Evolutionary conservation across 495 filamentous ascomycete species (phyloP).

Genomic region (Aspergillus kassunensis): DNA sequence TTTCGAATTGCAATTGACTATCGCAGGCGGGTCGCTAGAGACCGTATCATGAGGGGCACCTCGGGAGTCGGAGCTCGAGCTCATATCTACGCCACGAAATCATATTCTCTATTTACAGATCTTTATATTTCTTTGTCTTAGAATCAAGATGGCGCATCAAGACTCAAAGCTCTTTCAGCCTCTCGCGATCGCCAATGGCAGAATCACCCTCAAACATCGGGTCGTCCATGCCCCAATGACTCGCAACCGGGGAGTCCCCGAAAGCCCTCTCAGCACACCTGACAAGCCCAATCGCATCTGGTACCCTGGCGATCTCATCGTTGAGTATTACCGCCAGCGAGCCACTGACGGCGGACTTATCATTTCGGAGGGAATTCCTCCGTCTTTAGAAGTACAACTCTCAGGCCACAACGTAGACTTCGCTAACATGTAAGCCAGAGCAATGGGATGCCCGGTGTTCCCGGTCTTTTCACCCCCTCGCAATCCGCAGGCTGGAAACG

Average conservation of each 20-base stretch:
- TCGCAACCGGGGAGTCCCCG: conserved; percentile 44
- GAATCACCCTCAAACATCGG: conserved; percentile 49
- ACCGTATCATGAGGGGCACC: too few species aligned
- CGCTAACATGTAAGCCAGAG: background rate
- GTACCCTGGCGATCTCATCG: conserved; percentile 43
- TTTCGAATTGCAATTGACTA: too few species aligned
- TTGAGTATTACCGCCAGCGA: conserved; percentile 54
- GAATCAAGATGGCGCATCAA: conserved; percentile 16
- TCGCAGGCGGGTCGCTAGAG: too few species aligned
- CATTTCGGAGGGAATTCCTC: conserved; percentile 52
- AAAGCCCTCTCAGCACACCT: conserved; percentile 36
- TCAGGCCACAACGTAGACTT: background rate
- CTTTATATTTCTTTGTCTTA: background rate
- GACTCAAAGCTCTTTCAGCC: conserved; percentile 50
- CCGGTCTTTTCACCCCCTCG: conserved; percentile 45
- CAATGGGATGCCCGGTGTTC: conserved; percentile 42
- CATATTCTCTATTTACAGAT: background rate
- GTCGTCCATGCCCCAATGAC: conserved; percentile 54
- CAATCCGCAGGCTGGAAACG: conserved; percentile 49
- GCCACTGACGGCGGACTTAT: conserved; percentile 50
- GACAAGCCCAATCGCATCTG: conserved; percentile 42
- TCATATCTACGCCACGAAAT: background rate
- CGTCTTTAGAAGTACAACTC: conserved; percentile 36
- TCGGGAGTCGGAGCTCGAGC: too few species aligned
- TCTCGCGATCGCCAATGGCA: conserved; percentile 44